Conservation (phyloP, 176 grass and related monocot species). For the Secale cereale region DNA sequence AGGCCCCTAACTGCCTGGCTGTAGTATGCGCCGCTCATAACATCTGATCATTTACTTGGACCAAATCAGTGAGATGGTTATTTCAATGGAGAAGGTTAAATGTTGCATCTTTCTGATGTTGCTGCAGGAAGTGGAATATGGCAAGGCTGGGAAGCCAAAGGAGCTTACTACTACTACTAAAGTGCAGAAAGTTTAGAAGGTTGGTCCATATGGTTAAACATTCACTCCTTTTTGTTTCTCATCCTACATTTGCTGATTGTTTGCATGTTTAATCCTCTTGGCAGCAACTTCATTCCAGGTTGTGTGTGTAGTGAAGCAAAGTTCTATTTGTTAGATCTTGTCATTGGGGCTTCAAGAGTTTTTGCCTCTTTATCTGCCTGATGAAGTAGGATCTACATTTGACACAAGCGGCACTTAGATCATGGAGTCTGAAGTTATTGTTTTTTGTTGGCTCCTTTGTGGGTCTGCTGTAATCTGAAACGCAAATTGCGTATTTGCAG, state of each 20-base stretch:
- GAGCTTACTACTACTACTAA: slow-evolving; percentile 37
- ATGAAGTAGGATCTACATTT: not conserved
- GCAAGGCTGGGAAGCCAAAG: slow-evolving; percentile 46
- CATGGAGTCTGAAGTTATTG: not conserved
- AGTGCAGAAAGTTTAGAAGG: slow-evolving; percentile 55
- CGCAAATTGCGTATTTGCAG: not conserved
- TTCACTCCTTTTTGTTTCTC: not conserved
- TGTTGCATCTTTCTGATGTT: not conserved
- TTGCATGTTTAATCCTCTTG: not conserved
- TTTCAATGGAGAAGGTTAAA: not conserved
- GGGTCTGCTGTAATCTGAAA: not conserved
- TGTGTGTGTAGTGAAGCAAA: not conserved
- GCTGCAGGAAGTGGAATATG: slow-evolving; percentile 45
- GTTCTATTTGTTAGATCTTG: not conserved
- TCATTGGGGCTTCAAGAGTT: not conserved
- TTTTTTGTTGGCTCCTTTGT: not conserved
- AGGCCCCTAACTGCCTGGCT: too few species aligned
- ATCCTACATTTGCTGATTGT: not conserved
- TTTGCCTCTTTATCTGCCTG: not conserved
- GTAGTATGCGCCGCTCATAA: too few species aligned
- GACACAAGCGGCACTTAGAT: not conserved
- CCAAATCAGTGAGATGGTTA: not conserved
- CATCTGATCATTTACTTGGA: not conserved
- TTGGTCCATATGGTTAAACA: slow-evolving; percentile 5
- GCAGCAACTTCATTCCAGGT: slow-evolving; percentile 8